Evolutionary conservation across 371 early-diverging fungal genomes (phyloP), one percentile per base, ranked within the genome.

Genomic region (Apophysomyces elegans): DNA sequence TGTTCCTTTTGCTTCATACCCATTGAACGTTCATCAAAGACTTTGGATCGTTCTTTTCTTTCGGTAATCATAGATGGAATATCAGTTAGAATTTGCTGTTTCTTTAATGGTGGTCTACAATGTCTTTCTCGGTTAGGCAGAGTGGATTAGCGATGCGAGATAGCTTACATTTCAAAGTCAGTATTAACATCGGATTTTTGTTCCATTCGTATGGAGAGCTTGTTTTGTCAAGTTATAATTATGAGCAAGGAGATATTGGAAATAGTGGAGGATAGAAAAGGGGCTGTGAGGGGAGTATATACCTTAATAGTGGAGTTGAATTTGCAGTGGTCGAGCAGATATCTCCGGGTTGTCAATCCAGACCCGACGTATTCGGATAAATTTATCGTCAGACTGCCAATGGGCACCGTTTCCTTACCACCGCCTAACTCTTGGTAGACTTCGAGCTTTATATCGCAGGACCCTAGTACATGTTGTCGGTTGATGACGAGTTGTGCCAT

Each of bases 371-470:
- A 83, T 62, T 80, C 83, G 21, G 83, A 75, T 21, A 83, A 67
- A 66, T 83, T 80, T 13, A 83, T 62, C 7, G 67, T 60, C 39
- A 83, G 64, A 26, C 56, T 72, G 5, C 91, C 91, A 36, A 90
- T 76, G 8, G 71, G 77, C 38, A 76, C 79, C 4, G 84, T 66
- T 46, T 74, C 80, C 58, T 80, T 76, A 18, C 80, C 86, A 18
- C 86, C 86, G 57, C 83, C 85, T 54, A 84, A 69, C 66, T 86
- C 87, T 65, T 89, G 89, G 62, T 78, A 84, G 16, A 89, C 71
- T 50, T 74, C 79, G 16, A 88, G 66, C n/a, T 77, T 63, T 12
- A 89, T 69, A 46, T 89, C 89, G 63, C 84, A 86, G n/a, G 88
- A 82, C 18, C 70, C 74, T 18, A 90, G 68, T 18, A 81, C 62